Base-by-base conservation (phyloP, 176 grass and related monocot genomes). In the Oryza officinalis region DNA sequence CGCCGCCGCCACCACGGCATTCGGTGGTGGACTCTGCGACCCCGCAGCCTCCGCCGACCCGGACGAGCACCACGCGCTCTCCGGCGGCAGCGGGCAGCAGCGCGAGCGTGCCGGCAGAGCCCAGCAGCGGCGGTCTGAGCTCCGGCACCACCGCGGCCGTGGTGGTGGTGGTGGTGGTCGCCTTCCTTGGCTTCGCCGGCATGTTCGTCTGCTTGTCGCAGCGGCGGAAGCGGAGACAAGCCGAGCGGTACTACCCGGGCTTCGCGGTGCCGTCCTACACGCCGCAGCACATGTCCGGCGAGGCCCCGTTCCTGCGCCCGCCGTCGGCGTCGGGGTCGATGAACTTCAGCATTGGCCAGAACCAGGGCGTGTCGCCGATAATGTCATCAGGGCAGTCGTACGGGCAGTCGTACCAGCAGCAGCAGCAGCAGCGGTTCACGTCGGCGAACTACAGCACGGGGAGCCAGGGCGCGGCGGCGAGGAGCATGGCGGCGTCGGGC, bases 281-380 rank as follows among this genome's bases (percentile, higher is more conserved):
- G 43, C 35, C 90, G 60, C 88, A 91, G 50, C 86, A 93, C n/a
- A 70, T 94, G 69, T 91, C 95, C 44, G 88, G 92, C 20, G 92
- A 94, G 89, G 80, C 92, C 15, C 92, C 92, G 33, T 94, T 94
- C 82, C 83, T 94, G 25, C 68, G 54, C 4, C 20, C 65, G 30
- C 87, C 83, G 17, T 88, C 92, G 12, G 59, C 67, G 11, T 61
- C 87, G 22, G 88, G 83, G 13, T 67, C 83, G 54, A 71, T 49
- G 69, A 91, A 91, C 75, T 89, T 91, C 66, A 94, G 86, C 41
- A 59, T 71, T 65, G 78, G 81, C 61, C 50, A 72, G 40, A 47
- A 14, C 50, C 78, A 27, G 74, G 69, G 83, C 38, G 69, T 78
- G 75, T 82, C 77, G 46, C 26, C 81, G 45, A 65, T 17, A 5